Evolutionary conservation across 2,329 filamentous ascomycete species (phyloP), one percentile per base, ranked within the genome.

Genomic region (Neopestalotiopsis clavispora): DNA sequence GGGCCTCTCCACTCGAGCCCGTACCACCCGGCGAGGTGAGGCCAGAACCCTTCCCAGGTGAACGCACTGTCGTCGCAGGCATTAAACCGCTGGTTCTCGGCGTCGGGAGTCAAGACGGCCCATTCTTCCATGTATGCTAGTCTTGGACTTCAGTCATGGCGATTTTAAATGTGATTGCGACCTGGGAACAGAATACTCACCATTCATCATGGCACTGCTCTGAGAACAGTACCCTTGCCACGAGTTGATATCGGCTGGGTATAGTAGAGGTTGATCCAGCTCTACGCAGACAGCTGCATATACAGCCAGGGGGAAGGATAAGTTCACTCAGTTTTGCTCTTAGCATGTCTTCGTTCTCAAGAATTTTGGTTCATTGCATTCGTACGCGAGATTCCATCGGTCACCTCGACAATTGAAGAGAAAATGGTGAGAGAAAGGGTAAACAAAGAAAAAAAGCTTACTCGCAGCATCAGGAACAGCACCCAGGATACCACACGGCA

Each of bases 71-170:
- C 82, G 65, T 89, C 85, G 40, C 75, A 75, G 0, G 82, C 81
- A 69, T 88, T 88, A 76, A 87, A 87, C 17, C 79, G 81, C 72
- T 87, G 75, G 69, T 86, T 80, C 65, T 72, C 75, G 9, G 82
- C 80, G 4, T 74, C 74, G 0, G 80, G 78, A 1, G 78, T 81
- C 23, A 88, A 73, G 0, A 83, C 83, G 0, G 81, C 82, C 84
- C 84, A 89, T 73, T 86, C 84, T 17, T 78, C 78, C 32, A 87
- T 78, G 69, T 85, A 84, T 0, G 79, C 83, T 65, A 32, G 10
- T 20, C 4, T 52, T 20, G 14, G 9, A 6, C 4, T 6, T 52
- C 17, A 52, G 45, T 52, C 45, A 28, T 7, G 17, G 17, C 45
- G 9, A 20, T 52, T 7, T 9, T 1, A 4, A 17, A 20, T 10